Conservation (phyloP, 305 asterid species). For the Euphrasia arctica region DNA sequence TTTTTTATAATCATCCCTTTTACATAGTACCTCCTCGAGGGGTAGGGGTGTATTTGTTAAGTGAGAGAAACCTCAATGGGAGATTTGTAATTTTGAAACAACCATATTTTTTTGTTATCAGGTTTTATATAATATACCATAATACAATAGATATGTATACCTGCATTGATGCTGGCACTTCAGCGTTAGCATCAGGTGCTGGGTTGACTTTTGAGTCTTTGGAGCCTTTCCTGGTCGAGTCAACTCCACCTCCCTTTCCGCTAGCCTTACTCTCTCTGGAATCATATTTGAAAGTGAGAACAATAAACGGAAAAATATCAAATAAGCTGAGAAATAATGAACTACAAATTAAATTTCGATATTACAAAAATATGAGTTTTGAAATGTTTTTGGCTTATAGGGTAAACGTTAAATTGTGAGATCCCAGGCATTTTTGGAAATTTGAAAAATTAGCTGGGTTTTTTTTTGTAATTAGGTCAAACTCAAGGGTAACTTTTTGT, state of each 20-base stretch:
- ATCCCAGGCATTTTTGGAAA: too few species aligned
- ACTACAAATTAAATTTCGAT: constrained; percentile 12
- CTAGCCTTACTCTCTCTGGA: constrained; percentile 55
- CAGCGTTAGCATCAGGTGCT: constrained; percentile 72
- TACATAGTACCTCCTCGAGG: neutral
- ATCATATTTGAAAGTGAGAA: constrained; percentile 20
- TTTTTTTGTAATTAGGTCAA: too few species aligned
- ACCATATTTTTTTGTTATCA: too few species aligned
- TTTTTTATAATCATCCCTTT: too few species aligned
- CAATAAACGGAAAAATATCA: constrained; percentile 4
- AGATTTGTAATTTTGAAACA: too few species aligned
- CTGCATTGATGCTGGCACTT: constrained; percentile 59
- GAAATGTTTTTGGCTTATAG: too few species aligned
- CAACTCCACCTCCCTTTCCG: constrained; percentile 44
- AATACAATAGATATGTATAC: constrained; percentile 27
- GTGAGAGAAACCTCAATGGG: neutral
- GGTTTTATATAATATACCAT: too few species aligned
- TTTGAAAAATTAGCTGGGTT: too few species aligned
- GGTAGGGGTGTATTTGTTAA: neutral
- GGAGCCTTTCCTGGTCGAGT: constrained; percentile 41
- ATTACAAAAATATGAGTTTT: too few species aligned
- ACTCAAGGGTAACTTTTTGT: too few species aligned
- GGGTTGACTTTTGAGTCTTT: constrained; percentile 59
- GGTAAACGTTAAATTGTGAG: too few species aligned
- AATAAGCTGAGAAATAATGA: neutral